phyloP scores from a whole-genome alignment of 176 grass and related monocot genomes.

The Triticum turgidum region DNA sequence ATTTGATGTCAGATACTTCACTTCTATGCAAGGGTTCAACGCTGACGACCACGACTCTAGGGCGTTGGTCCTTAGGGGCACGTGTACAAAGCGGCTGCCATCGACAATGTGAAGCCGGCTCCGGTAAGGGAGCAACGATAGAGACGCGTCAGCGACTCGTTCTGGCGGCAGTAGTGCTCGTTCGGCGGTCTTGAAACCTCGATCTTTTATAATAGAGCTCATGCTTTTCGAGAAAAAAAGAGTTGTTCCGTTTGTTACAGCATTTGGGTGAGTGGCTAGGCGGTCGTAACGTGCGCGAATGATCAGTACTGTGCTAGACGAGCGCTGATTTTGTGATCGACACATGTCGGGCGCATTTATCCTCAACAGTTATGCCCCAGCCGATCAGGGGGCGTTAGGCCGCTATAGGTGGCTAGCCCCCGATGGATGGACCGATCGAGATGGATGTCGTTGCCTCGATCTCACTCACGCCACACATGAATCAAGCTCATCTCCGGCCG shows the following conservation, averaged over 20 bases:
- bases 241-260: not conserved
- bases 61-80: too few species aligned
- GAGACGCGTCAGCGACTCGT: too few species aligned
- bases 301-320: not conserved
- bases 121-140: too few species aligned
- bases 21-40: too few species aligned
- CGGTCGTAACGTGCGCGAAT: not conserved
- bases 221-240: too few species aligned
- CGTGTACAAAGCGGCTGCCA: too few species aligned
- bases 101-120: too few species aligned
- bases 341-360: constrained; percentile 32
- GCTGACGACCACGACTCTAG: too few species aligned
- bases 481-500: not conserved
- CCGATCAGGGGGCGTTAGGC: not conserved
- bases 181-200: too few species aligned
- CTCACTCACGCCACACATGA: not conserved
- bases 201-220: too few species aligned
- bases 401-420: not conserved
- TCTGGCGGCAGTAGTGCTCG: too few species aligned
- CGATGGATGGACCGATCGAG: not conserved
- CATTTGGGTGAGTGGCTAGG: not conserved
- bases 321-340: not conserved
- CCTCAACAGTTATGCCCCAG: constrained; percentile 21
- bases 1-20: too few species aligned
- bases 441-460: not conserved